These are phyloP conservation scores for Scheffersomyces illinoinensis DNA, from an alignment of 1,139 yeast species.

Conservation along the genomic window DNA sequence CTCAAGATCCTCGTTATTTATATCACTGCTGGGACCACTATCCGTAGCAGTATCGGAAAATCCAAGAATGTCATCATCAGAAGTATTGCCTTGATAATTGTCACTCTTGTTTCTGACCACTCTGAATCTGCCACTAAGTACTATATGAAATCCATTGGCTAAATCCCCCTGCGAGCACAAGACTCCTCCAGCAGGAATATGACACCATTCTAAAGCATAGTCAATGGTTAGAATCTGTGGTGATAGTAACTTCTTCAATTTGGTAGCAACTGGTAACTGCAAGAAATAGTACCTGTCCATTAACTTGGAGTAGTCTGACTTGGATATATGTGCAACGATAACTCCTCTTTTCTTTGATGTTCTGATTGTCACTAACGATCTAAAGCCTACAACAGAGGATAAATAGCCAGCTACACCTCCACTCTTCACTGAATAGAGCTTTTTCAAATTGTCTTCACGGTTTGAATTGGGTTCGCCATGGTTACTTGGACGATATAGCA, in stretches of 20 bases:
- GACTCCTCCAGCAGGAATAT: constrained; percentile 79
- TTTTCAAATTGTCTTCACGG: constrained; percentile 21
- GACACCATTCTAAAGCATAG: constrained; percentile 95
- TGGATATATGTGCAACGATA: constrained; percentile 73
- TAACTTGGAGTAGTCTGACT: constrained; percentile 59
- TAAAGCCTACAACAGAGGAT: constrained; percentile 76
- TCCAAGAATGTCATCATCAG: constrained; percentile 11
- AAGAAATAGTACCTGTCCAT: constrained; percentile 77
- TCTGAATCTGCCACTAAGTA: constrained; percentile 85
- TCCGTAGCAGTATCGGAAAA: constrained; percentile 8
- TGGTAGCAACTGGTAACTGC: constrained; percentile 74
- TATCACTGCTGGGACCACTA: not conserved
- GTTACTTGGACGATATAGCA: constrained; percentile 33
- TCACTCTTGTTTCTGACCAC: constrained; percentile 44
- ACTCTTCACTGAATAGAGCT: constrained; percentile 59
- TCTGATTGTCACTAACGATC: constrained; percentile 70
- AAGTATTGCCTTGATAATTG: constrained; percentile 5
- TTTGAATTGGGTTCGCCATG: constrained; percentile 1
- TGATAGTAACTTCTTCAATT: constrained; percentile 66
- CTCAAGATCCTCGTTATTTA: constrained; percentile 25
- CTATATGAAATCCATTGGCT: constrained; percentile 91
- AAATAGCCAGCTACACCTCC: constrained; percentile 92
- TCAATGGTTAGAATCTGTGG: constrained; percentile 73
- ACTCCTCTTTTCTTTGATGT: constrained; percentile 54
- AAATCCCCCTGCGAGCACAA: constrained; percentile 80